phyloP scores from a whole-genome alignment of 2,329 filamentous ascomycete genomes.

The Paecilomyces variotii region DNA sequence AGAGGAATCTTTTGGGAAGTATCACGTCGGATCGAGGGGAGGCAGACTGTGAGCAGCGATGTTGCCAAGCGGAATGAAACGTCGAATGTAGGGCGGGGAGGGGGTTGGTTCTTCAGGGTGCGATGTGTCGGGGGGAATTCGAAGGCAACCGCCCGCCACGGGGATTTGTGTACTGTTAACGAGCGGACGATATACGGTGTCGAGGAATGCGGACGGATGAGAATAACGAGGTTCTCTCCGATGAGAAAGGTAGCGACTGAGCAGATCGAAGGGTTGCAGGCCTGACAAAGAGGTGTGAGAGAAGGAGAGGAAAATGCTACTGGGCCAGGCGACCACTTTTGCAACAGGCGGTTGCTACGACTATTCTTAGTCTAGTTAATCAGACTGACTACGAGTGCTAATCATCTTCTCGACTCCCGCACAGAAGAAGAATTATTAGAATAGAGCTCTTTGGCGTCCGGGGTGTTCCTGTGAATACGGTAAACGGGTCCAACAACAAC shows the following conservation, averaged over 20 bases:
- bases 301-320: background rate
- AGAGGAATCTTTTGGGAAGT: background rate
- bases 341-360: no score
- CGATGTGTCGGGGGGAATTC: background rate
- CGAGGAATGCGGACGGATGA: background rate
- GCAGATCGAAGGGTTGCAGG: background rate
- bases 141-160: background rate
- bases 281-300: background rate
- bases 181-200: background rate
- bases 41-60: background rate
- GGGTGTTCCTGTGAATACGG: background rate
- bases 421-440: background rate
- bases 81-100: slow-evolving; percentile 13
- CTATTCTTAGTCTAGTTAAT: no score
- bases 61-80: slow-evolving; percentile 9
- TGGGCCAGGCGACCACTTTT: background rate
- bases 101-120: background rate
- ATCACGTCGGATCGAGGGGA: background rate
- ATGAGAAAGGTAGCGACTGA: background rate
- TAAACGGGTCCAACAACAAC: background rate
- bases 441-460: background rate
- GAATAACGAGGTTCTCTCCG: background rate
- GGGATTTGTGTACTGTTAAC: background rate
- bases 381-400: background rate
- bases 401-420: background rate